Evolutionary conservation across 2,329 filamentous ascomycete genomes (phyloP), one percentile per base, ranked within the genome.

Genomic region (Diaporthe australafricana): DNA sequence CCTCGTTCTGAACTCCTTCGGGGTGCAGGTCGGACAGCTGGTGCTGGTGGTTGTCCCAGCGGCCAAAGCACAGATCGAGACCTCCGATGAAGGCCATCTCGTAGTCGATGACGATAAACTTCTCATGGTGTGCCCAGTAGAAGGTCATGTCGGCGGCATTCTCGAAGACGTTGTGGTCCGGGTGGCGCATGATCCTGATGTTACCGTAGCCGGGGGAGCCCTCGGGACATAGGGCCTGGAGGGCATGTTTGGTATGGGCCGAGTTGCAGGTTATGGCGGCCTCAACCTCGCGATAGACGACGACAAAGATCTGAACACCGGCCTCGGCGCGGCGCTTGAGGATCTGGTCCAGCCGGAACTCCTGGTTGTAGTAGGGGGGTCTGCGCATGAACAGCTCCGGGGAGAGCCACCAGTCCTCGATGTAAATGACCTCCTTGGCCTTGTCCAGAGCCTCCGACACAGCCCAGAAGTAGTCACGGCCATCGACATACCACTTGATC

Each of bases 41-140:
- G 82, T 98, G 96, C 78, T 97, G 94, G 74, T 93, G 90, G 70
- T 89, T 89, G 78, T 99, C 96, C 95, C 95, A 98, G 68, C 96
- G 90, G 11, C 96, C 96, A 80, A 98, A 99, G 81, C 96, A 99
- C 40, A 98, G 85, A 82, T 99, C 96, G 7, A 99, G 86, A 0
- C 96, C 96, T 67, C 96, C 96, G 72, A 98, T 96, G 78, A 98
- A 98, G 17, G 95, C 96, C 76, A 96, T 83, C 20, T 91, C 89
- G 78, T 97, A 97, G 83, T 98, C 96, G 68, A 98, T 93, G 22
- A 99, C 93, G 69, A 98, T 93, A 79, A 98, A 97, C 80, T 99
- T 99, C 78, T 99, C 96, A 80, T 99, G 96, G 80, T 99, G 96
- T 0, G 96, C 96, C 91, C 96, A 98, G 84, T 98, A 98, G 78